Percentiles rank a stretch among this genome's conserved stretches.
These are phyloP conservation scores for Globisporangium canariense DNA, from an alignment of 352 stramenopile genomes.

Conservation along the genomic window DNA sequence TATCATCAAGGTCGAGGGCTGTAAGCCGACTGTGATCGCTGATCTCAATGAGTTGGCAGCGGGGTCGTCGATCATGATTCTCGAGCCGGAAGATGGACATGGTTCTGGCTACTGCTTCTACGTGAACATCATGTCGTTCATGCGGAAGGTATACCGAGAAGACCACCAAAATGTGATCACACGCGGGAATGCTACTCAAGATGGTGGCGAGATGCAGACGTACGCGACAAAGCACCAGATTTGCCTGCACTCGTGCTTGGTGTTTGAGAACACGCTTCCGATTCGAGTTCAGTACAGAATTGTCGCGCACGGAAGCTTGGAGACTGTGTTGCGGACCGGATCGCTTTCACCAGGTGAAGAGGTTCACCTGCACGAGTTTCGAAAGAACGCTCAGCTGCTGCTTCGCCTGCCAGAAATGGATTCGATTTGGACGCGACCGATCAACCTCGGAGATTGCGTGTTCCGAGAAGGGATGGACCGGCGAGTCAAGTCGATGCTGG, in stretches of 20 bases:
- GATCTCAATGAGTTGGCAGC: constrained; percentile 60
- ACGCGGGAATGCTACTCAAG: constrained; percentile 42
- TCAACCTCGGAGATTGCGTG: constrained; percentile 78
- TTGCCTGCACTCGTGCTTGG: constrained; percentile 72
- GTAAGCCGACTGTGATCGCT: constrained; percentile 77
- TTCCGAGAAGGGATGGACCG: constrained; percentile 76
- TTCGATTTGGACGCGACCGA: constrained; percentile 71
- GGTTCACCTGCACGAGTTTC: constrained; percentile 79
- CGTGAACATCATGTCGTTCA: constrained; percentile 75
- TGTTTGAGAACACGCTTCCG: constrained; percentile 86
- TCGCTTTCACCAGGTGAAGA: constrained; percentile 83
- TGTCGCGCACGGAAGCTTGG: constrained; percentile 24
- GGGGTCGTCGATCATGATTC: constrained; percentile 62
- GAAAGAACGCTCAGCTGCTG: constrained; percentile 65
- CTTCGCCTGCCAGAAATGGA: constrained; percentile 84
- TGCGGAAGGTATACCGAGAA: constrained; percentile 87
- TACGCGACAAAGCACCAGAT: constrained; percentile 90
- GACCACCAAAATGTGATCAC: constrained; percentile 76
- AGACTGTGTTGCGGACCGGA: constrained; percentile 46
- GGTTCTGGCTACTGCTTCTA: constrained; percentile 80
- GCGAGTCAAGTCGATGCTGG: constrained; percentile 58
- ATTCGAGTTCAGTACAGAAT: constrained; percentile 86
- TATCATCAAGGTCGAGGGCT: constrained; percentile 83
- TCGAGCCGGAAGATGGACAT: constrained; percentile 59
- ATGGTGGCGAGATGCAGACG: constrained; percentile 51